Base-by-base conservation (phyloP, 139 green algal species). In the Diplosphaera chodatii region DNA sequence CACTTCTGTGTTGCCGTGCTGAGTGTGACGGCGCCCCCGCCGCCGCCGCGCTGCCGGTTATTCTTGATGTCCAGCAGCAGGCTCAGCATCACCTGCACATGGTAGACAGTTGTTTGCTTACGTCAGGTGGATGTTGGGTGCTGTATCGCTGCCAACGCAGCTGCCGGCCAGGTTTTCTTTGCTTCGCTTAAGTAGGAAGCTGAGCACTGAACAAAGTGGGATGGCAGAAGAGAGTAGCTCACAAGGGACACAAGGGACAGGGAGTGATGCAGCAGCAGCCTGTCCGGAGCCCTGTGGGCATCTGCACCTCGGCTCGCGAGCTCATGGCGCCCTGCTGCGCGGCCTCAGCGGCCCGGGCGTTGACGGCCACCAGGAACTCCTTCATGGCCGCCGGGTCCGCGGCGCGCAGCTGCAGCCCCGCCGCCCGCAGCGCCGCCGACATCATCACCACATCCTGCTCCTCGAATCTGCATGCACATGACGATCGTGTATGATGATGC, bases 21-120 rank as follows among this genome's bases (percentile, higher is more conserved):
- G 27, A 94, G 74, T 63, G 4, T 28, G 3, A 55, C 27, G 2
- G 48, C 68, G 29, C 34, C 69, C 40, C 31, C 27, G 32, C 65
- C 32, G 28, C 70, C 28, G 59, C 70, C 32, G 48, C 30, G 74
- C 67, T 32, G 64, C 71, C 79, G 75, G 81, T 95, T 95, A 80
- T 96, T 95, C 74, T 96, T 96, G 40, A 95, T 87, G 74, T 96
- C 91, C 55, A 95, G 31, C 55, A 74, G 21, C 30, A 74, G 55
- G 32, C 32, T n/a, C 32, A 63, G 16, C 31, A 33, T 40, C 55
- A 74, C 32, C 69, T 74, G 69, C 55, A 74, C 21, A 34, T 6
- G 8, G 37, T 10, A 48, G 37, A 10, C 37, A 48, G 37, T 48
- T 10, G n/a, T 48, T 48, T 48, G 8, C 37, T 48, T 48, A 10